Conservation (phyloP, 768 basidiomycete species). For the Lactarius hengduanensis region DNA sequence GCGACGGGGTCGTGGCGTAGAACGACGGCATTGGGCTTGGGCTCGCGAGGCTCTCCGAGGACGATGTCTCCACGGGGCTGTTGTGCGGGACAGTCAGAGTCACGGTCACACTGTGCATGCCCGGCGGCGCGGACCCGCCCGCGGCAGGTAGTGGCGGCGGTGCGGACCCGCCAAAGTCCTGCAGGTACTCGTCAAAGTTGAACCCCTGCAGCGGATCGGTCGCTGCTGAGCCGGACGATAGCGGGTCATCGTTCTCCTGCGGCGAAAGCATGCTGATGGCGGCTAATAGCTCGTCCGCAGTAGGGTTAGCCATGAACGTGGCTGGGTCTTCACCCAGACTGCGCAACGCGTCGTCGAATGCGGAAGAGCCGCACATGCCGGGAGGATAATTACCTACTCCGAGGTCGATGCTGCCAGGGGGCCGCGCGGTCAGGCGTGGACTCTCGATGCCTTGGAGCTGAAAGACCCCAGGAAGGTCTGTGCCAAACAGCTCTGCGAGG, state of each 20-base stretch:
- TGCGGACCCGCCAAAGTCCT: conserved; percentile 5
- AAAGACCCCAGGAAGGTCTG: background rate
- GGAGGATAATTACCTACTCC: conserved; percentile 12
- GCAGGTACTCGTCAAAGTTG: conserved; percentile 21
- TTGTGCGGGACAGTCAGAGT: background rate
- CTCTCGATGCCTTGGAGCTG: background rate
- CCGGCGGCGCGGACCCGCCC: background rate
- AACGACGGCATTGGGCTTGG: conserved; percentile 7
- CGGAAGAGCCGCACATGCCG: conserved; percentile 2
- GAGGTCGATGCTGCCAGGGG: conserved; percentile 19
- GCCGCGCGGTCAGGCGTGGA: conserved; percentile 5
- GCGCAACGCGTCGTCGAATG: conserved; percentile 4
- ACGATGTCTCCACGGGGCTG: background rate
- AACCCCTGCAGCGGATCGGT: conserved; percentile 3
- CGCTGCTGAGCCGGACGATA: background rate
- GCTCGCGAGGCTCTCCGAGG: background rate
- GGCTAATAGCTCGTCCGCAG: conserved; percentile 10
- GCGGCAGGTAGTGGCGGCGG: background rate
- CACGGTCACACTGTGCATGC: background rate
- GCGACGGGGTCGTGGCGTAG: conserved; percentile 13
- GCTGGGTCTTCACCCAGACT: conserved; percentile 9
- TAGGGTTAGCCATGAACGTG: conserved; percentile 10
- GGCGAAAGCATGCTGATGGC: conserved; percentile 1
- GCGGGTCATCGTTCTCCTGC: background rate
- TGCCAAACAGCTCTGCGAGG: background rate